Evolutionary conservation across 2,329 filamentous ascomycete genomes (phyloP), one percentile per base, ranked within the genome.

Genomic region (Claviceps sp.): DNA sequence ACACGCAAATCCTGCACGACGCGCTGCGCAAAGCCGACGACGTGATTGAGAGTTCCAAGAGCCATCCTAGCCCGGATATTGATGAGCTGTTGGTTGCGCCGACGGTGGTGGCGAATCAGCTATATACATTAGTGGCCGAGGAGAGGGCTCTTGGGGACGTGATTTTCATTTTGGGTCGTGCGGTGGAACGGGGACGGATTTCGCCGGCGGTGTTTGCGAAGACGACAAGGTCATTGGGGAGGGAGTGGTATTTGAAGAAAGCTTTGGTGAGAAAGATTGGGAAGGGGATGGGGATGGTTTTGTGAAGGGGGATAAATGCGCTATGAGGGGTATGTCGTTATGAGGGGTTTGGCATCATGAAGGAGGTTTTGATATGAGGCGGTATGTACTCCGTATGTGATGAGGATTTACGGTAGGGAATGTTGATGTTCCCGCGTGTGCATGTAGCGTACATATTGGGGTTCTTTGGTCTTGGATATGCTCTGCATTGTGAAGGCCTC

Each of bases 41-140:
- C 5, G 82, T 90, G 11, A 87, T 96, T 56, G 77, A 81, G 43
- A 78, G 81, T 50, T 86, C 86, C n/a, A 77, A 81, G 52, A 74
- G 74, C 16, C 81, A 86, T 48, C 76, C 77, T 42, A 77, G 83
- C 1, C 89, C 90, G 0, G 80, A 84, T 47, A 85, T 97, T 48
- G 93, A 98, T 65, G 89, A 95, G 55, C 77, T 97, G 37, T 74
- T 98, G 2, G 88, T 96, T n/a, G 88, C 90, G 3, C 89, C 91
- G 1, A 96, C 88, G 0, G 85, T 96, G 1, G 93, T 96, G 4
- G 88, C 86, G 0, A 90, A 91, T 58, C 93, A 98, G 72, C 72
- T 98, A 22, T 98, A 97, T 67, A 82, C 84, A 47, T 74, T 94
- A 2, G 87, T 90, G 30, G 88, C 89, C 1, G 93, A 98, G 64